Evolutionary conservation across 2,329 filamentous ascomycete genomes (phyloP), one percentile per base, ranked within the genome.

Genomic region (Colletotrichum spaethianum): DNA sequence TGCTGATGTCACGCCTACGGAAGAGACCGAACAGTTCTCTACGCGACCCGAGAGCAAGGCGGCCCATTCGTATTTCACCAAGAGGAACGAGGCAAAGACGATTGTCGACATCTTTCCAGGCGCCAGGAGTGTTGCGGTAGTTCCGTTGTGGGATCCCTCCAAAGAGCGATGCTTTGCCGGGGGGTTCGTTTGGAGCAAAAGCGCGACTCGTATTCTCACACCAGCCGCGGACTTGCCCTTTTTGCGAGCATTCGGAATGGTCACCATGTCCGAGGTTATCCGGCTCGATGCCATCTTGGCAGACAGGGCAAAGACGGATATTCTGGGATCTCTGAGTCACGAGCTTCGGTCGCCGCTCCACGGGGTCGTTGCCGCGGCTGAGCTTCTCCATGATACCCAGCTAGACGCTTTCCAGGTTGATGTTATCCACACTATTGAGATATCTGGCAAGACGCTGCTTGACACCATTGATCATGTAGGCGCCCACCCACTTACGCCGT

Each of bases 271-370:
- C 0, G 88, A 90, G 70, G 81, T 90, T 9, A 84, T 85, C 1
- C 82, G 87, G 11, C 74, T 89, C 2, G 78, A 82, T 52, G 77
- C 78, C 0, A 56, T 79, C 5, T 74, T 77, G 20, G 79, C 81
- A 8, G 82, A 82, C 62, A 80, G 80, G 73, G 85, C 86, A 48
- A 88, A 89, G 77, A 85, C 85, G 0, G 87, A 89, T 68, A 88
- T 90, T 72, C 85, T 90, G 28, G 87, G 86, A 1, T 89, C 86
- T 9, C 85, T 90, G 55, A 88, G 86, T 31, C 88, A 91, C 76
- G 89, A 91, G 74, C 79, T 90, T 8, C 82, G 88, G 20, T 88
- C 85, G 3, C 88, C 89, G 2, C 80, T 91, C 1, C 88, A 90
- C 72, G 89, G 88, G 1, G 88, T 90, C 40, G 79, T 90, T 2